Base-by-base conservation (phyloP, 208 protist species). In the Trypanosoma caninum region DNA sequence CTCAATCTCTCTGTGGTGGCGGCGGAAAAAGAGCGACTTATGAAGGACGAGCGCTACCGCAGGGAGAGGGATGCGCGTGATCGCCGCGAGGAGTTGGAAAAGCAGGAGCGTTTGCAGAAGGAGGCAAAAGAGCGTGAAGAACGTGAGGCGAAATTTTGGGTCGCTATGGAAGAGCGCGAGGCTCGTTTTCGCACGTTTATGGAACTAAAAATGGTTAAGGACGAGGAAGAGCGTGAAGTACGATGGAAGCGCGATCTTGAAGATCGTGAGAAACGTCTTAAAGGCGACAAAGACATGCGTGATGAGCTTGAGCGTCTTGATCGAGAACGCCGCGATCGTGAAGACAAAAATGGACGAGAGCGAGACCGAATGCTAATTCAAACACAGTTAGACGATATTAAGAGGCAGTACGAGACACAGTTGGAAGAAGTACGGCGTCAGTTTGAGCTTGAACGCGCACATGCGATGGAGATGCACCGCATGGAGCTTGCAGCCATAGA, bases 21-120 rank as follows among this genome's bases (percentile, higher is more conserved):
- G 0, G 84, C 91, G 9, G 91, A 96, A 50, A 92, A 92, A 69
- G 87, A 96, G 74, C 80, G 91, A 2, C 76, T 94, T 2, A 69
- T 93, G n/a, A 94, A 93, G 59, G 91, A 96, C 44, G 91, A 93
- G 69, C 82, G 87, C 10, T 96, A 94, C 59, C 87, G 87, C 18
- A 84, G 79, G 41, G 91, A 94, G 62, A 80, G 87, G 0, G 91
- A 94, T 66, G 65, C 64, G 47, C 59, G 72, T 33, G 91, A 96
- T 40, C 67, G 77, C 11, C 74, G 70, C 27, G 85, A 92, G 60
- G 84, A 92, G 28, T 58, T 74, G 76, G 74, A 86, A 42, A 64
- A 80, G 4, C 48, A 61, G 1, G 77, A 88, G 37, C 78, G 78
- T 47, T 65, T 92, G 13, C 64, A 88, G 45, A 76, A 78, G 37